phyloP scores from a whole-genome alignment of 2,329 filamentous ascomycete species.

The Fusarium torreyae region DNA sequence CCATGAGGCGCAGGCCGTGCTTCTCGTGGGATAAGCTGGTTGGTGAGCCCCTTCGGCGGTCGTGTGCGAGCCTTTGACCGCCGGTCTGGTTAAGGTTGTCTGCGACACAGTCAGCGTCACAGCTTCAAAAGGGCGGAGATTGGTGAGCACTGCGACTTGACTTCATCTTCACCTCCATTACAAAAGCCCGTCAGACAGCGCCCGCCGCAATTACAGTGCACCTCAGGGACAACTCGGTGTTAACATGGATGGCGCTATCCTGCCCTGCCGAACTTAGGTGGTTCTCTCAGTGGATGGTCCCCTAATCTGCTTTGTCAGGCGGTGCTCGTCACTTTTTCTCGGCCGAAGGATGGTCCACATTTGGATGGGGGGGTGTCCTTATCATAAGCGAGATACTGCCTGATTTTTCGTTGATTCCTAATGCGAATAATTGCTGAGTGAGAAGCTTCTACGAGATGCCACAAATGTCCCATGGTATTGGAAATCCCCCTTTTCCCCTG shows the following conservation, averaged over 20 bases:
- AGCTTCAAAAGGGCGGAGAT: constrained; percentile 41
- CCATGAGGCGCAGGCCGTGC: constrained; percentile 19
- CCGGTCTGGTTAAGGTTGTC: constrained; percentile 44
- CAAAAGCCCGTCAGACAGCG: constrained; percentile 25
- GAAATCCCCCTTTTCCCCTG: not conserved
- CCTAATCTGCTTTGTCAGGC: constrained; percentile 45
- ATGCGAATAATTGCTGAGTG: constrained; percentile 38
- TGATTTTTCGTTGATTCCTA: constrained; percentile 41
- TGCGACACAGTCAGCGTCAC: constrained; percentile 35
- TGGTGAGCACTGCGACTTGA: constrained; percentile 2
- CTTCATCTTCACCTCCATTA: not conserved
- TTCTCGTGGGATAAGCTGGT: constrained; percentile 13
- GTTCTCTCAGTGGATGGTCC: constrained; percentile 30
- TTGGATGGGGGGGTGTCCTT: constrained; percentile 21
- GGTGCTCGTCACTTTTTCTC: constrained; percentile 18
- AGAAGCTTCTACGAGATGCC: constrained; percentile 38
- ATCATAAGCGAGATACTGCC: constrained; percentile 22
- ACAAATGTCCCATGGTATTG: constrained; percentile 9
- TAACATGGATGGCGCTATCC: constrained; percentile 9
- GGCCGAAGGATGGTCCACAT: constrained; percentile 22
- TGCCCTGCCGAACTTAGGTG: constrained; percentile 13
- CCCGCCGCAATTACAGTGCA: constrained; percentile 10
- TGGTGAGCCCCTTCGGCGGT: constrained; percentile 15
- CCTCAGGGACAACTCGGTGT: constrained; percentile 22
- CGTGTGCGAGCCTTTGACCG: constrained; percentile 36